Conservation (phyloP, 257 asterid genomes). For the Dorcoceras hygrometricum region DNA sequence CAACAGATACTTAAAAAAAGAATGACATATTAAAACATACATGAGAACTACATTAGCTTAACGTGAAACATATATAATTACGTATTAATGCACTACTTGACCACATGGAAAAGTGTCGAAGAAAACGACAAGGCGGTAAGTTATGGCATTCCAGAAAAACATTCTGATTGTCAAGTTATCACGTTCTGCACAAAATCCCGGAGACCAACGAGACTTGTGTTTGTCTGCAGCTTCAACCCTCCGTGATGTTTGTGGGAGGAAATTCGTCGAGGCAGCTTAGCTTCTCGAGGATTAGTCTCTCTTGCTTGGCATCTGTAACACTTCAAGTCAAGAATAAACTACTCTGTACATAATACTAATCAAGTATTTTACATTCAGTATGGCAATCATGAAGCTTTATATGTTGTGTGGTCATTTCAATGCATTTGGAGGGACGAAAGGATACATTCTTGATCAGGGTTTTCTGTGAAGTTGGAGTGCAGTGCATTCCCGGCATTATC, state of each 20-base stretch:
- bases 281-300: slow-evolving; percentile 69
- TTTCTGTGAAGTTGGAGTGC: slow-evolving; percentile 85
- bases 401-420: slow-evolving; percentile 13
- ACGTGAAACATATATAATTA: no score
- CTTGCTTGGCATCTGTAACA: slow-evolving; percentile 75
- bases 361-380: neutral
- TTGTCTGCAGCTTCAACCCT: slow-evolving; percentile 22
- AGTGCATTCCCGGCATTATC: slow-evolving; percentile 88
- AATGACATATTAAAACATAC: no score
- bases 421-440: slow-evolving; percentile 31
- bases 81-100: no score
- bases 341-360: neutral
- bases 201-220: no score
- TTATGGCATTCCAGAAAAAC: no score
- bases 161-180: no score
- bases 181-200: no score
- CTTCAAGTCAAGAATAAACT: slow-evolving; percentile 45
- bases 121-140: no score
- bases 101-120: no score
- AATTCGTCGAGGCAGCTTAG: slow-evolving; percentile 63
- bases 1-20: no score
- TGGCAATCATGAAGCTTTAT: neutral
- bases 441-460: slow-evolving; percentile 98
- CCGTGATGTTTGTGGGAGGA: slow-evolving; percentile 28
- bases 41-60: no score